A percentile compares a stretch with the other conserved stretches of the same genome.
phyloP scores from a whole-genome alignment of 106 monocot species.

The Vanilla planifolia region DNA sequence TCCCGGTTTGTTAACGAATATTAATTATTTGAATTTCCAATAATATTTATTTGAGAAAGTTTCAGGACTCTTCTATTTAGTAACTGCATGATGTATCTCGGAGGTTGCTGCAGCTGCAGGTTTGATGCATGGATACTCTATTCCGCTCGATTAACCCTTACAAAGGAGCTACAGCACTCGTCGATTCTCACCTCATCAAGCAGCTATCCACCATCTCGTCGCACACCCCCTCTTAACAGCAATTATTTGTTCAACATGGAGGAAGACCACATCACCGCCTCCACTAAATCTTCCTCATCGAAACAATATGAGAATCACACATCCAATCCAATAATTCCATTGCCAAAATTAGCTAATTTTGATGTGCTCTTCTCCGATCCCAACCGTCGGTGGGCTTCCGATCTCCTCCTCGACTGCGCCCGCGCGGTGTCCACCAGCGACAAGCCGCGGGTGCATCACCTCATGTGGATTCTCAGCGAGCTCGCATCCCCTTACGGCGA shows the following conservation, averaged over 20 bases:
- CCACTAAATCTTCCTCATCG: slow-evolving; percentile 20
- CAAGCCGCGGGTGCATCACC: slow-evolving; percentile 61
- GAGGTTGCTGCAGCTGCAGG: too few species aligned
- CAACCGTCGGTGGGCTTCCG: slow-evolving; percentile 43
- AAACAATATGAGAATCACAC: neutral
- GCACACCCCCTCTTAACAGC: neutral
- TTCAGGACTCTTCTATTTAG: neutral
- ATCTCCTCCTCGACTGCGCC: slow-evolving; percentile 66
- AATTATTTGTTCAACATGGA: slow-evolving; percentile 29
- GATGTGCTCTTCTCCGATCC: slow-evolving; percentile 14
- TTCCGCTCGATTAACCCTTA: slow-evolving; percentile 35
- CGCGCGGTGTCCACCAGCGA: slow-evolving; percentile 63
- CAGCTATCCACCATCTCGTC: neutral
- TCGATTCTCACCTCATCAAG: slow-evolving; percentile 31
- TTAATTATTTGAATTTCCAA: too few species aligned
- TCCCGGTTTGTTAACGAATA: too few species aligned
- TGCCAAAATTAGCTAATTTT: slow-evolving; percentile 19
- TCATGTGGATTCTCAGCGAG: slow-evolving; percentile 97
- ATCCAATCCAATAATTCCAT: slow-evolving; percentile 7
- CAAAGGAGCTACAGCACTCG: slow-evolving; percentile 5
- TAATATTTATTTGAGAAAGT: neutral
- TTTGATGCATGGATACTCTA: slow-evolving; percentile 39
- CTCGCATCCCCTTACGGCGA: slow-evolving; percentile 89
- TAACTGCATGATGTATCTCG: too few species aligned
- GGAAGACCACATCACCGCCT: slow-evolving; percentile 32